A percentile compares a stretch with the other conserved stretches of the same genome.
These are phyloP conservation scores for Wickerhamomyces hampshirensis DNA, from an alignment of 805 yeast genomes.

Conservation along the genomic window DNA sequence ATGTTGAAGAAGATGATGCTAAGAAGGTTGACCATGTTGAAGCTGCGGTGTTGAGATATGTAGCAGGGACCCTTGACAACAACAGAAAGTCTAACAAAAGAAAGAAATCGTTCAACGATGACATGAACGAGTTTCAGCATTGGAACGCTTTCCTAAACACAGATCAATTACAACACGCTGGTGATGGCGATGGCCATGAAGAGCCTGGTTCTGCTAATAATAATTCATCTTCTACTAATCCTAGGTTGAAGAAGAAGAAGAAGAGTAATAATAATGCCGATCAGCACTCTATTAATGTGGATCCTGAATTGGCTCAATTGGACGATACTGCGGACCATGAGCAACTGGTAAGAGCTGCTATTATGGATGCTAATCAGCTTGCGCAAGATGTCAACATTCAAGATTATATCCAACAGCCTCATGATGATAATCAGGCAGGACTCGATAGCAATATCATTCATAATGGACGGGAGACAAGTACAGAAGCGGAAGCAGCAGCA, in stretches of 20 bases:
- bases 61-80: constrained; percentile 53
- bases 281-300: constrained; percentile 32
- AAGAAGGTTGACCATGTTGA: constrained; percentile 52
- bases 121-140: constrained; percentile 24
- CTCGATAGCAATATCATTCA: constrained; percentile 25
- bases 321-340: constrained; percentile 50
- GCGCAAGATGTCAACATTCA: constrained; percentile 39
- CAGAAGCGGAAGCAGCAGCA: constrained; percentile 20
- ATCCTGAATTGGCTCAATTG: constrained; percentile 51
- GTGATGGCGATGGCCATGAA: constrained; percentile 11
- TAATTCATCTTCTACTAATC: constrained; percentile 1
- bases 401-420: constrained; percentile 25
- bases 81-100: constrained; percentile 13
- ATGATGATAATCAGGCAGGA: constrained; percentile 17
- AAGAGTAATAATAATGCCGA: constrained; percentile 7
- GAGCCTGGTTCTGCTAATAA: neutral
- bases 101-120: constrained; percentile 19
- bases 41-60: constrained; percentile 72
- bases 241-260: constrained; percentile 6
- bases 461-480: constrained; percentile 12
- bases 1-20: constrained; percentile 7
- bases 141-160: constrained; percentile 26
- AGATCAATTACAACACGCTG: constrained; percentile 20
- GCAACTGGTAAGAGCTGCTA: constrained; percentile 64
- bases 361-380: constrained; percentile 61